Evolutionary conservation across 225 moss, liverwort and hornwort species (phyloP).

Genomic region (Marchantia paleacea): DNA sequence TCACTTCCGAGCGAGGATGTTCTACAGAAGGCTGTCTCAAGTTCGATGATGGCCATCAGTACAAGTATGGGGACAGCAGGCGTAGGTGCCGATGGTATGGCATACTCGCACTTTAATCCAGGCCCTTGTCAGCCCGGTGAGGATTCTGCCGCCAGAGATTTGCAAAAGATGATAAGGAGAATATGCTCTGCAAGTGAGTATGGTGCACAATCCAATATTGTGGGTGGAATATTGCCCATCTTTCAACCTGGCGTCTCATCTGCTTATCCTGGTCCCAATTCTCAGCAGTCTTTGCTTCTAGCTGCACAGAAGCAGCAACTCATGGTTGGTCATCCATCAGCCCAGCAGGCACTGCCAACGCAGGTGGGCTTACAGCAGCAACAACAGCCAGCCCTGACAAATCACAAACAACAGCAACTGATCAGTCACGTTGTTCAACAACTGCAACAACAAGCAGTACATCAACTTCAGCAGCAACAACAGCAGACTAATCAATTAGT

Average conservation of each 20-base stretch:
- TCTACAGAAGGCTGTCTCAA: constrained; percentile 63
- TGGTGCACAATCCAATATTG: constrained; percentile 49
- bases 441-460: constrained; percentile 36
- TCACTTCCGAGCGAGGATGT: constrained; percentile 46
- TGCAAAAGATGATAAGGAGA: constrained; percentile 81
- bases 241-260: constrained; percentile 60
- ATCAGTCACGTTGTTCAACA: constrained; percentile 40
- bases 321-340: constrained; percentile 60
- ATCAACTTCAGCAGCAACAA: constrained; percentile 27
- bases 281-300: constrained; percentile 32
- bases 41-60: constrained; percentile 56
- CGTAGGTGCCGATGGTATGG: constrained; percentile 55
- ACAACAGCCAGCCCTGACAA: constrained; percentile 45
- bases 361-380: constrained; percentile 77
- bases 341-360: constrained; percentile 31
- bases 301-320: constrained; percentile 42
- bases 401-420: constrained; percentile 36
- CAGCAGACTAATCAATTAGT: constrained; percentile 28
- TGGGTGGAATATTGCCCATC: constrained; percentile 55
- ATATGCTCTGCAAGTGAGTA: constrained; percentile 75
- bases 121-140: constrained; percentile 58
- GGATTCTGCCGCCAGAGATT: constrained; percentile 56
- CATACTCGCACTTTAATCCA: constrained; percentile 62
- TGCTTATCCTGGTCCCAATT: constrained; percentile 44
- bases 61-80: constrained; percentile 54